Conservation (phyloP, 306 rosid genomes). For the Castanea sativa region DNA sequence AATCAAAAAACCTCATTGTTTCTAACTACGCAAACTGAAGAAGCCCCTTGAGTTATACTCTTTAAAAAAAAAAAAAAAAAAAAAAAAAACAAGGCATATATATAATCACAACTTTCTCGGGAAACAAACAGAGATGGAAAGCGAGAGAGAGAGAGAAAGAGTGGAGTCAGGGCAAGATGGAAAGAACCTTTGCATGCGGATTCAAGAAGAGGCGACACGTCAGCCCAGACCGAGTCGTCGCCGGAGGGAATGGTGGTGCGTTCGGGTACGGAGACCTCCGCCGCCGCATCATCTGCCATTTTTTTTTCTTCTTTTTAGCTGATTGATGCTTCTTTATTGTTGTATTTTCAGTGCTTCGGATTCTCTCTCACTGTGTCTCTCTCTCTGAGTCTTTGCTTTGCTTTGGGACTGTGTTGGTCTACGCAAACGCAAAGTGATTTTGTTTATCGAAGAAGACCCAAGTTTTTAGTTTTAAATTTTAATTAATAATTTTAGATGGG, state of each 20-base stretch:
- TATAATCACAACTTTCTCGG: slow-evolving; percentile 3
- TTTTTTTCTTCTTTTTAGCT: slow-evolving; percentile 14
- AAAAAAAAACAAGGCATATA: too few relatives aligned
- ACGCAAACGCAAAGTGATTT: neutral
- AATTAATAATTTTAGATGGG: too few relatives aligned
- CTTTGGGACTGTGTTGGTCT: neutral
- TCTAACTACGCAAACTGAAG: neutral
- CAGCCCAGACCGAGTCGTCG: slow-evolving; percentile 82
- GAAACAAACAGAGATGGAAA: slow-evolving; percentile 5
- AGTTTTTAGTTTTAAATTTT: too few relatives aligned
- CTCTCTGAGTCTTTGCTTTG: too few relatives aligned
- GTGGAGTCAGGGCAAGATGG: neutral
- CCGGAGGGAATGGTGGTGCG: slow-evolving; percentile 66
- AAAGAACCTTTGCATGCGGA: slow-evolving; percentile 72
- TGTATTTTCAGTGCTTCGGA: neutral
- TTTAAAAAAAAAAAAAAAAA: neutral
- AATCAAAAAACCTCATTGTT: neutral
- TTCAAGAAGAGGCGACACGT: slow-evolving; percentile 74
- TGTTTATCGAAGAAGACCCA: neutral
- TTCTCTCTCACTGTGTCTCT: too few relatives aligned
- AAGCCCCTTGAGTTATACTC: neutral
- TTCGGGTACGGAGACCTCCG: slow-evolving; percentile 24
- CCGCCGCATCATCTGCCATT: slow-evolving; percentile 27
- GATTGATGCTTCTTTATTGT: neutral
- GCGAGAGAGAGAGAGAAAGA: too few relatives aligned